phyloP scores from a whole-genome alignment of 148 eudicot species.

The Vaccinium myrtillus region DNA sequence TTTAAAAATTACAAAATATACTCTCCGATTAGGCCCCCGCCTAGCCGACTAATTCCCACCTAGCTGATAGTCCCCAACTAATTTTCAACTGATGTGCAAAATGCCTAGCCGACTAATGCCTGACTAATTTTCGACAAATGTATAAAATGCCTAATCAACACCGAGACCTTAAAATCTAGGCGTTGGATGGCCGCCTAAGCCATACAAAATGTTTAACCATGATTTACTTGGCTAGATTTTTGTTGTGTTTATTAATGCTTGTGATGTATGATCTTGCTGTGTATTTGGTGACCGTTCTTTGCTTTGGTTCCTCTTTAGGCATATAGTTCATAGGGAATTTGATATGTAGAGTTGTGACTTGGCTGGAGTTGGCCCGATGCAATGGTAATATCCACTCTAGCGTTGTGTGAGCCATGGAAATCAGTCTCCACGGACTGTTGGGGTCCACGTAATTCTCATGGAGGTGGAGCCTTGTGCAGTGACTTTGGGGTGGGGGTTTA shows the following conservation, averaged over 20 bases:
- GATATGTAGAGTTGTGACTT: not conserved
- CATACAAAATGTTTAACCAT: no score
- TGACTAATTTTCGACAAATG: no score
- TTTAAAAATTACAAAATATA: no score
- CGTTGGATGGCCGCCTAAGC: no score
- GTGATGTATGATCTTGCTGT: not conserved
- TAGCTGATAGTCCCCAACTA: no score
- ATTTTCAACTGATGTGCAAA: no score
- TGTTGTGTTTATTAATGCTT: not conserved
- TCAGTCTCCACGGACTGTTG: not conserved
- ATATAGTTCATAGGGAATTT: not conserved
- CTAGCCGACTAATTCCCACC: no score
- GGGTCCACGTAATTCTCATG: no score
- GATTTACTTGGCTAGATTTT: not conserved
- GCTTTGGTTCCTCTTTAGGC: not conserved
- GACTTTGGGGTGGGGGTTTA: not conserved
- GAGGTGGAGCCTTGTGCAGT: not conserved
- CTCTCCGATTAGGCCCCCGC: no score
- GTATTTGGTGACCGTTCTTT: not conserved
- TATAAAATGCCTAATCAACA: no score
- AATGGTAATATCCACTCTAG: not conserved
- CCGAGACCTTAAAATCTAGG: no score
- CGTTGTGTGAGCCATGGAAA: not conserved
- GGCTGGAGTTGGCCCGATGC: not conserved
- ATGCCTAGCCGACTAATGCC: no score